Evolutionary conservation across 2,329 filamentous ascomycete genomes (phyloP), one percentile per base, ranked within the genome.

Genomic region (Chaetomiaceae sp.): DNA sequence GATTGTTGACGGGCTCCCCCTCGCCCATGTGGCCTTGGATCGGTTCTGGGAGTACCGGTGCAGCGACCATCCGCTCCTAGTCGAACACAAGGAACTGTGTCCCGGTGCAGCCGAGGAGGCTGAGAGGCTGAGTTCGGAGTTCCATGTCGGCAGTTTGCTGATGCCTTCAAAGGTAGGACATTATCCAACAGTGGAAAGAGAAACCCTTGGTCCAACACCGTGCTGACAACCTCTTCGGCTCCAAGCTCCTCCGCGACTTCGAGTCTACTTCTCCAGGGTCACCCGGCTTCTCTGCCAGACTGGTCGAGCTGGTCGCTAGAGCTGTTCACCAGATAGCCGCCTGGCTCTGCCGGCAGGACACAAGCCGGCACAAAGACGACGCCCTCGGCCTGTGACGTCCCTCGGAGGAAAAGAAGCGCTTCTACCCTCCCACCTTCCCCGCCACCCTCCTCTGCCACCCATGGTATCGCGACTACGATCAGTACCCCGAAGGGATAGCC

Each of bases 301-400:
- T 71, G 6, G 63, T 71, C 7, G 69, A 72, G 46, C 36, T 71
- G 2, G 52, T 65, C 5, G 67, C 65, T 0, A 25, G 62, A 23
- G 54, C 63, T 2, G 44, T 67, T 3, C 68, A 71, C 37, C 52
- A 68, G 6, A 64, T 69, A 6, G 68, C 64, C 0, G 61, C 63
- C 0, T 39, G 45, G 2, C 43, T 70, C 0, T 67, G 59, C 20
- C 44, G 61, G 3, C 43, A 62, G 2, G 60, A 63, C 6, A 51
- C 58, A 0, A 54, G 53, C 17, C 33, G 60, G 0, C 64, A 66
- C 23, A 62, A 63, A 11, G 56, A 63, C 4, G 62, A 68, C 11
- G 57, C 53, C 0, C 43, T 68, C 11, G 51, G 48, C 3, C 20
- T 46, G 3, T 67, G 63, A 63, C 43, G 17, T 12, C 63, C 66